These are phyloP conservation scores for Jackrogersella minutella DNA, from an alignment of 495 filamentous ascomycete genomes.

Conservation along the genomic window DNA sequence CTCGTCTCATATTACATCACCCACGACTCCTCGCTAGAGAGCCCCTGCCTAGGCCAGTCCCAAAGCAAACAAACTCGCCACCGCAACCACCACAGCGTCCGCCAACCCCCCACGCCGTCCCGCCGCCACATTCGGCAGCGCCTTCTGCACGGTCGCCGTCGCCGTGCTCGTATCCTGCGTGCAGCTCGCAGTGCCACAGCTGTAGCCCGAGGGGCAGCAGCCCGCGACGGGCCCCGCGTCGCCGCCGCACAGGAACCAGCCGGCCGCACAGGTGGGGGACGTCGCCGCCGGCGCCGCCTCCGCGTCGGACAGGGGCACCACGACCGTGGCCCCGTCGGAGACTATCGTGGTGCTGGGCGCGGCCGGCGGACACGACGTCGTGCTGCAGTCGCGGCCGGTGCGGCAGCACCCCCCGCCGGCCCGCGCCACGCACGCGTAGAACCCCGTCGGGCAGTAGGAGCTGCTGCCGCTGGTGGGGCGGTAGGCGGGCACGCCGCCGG, in stretches of 20 bases:
- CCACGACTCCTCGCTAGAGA: no score
- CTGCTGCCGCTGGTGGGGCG: slow-evolving; percentile 29
- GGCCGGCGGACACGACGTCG: slow-evolving; percentile 62
- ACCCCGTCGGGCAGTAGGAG: slow-evolving; percentile 64
- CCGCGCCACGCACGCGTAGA: slow-evolving; percentile 61
- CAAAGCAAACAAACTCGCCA: background rate
- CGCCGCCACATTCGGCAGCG: slow-evolving; percentile 44
- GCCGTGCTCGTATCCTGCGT: slow-evolving; percentile 54
- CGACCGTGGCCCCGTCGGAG: slow-evolving; percentile 72
- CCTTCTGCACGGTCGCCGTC: slow-evolving; percentile 69
- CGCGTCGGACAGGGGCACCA: slow-evolving; percentile 62
- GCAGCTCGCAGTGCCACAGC: slow-evolving; percentile 76
- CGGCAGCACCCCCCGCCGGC: slow-evolving; percentile 69
- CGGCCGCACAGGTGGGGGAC: slow-evolving; percentile 67
- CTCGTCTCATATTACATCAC: background rate
- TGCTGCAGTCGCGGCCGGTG: slow-evolving; percentile 80
- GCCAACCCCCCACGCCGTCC: background rate
- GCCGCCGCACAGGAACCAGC: slow-evolving; percentile 75
- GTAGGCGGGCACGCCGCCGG: slow-evolving; percentile 44
- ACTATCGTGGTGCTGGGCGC: slow-evolving; percentile 66
- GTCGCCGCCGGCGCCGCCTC: slow-evolving; percentile 41
- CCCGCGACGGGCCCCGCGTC: slow-evolving; percentile 67
- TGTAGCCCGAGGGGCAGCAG: slow-evolving; percentile 80
- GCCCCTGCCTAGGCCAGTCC: slow-evolving; percentile 1
- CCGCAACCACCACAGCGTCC: slow-evolving; percentile 5